Percentiles rank a stretch among this genome's conserved stretches.
phyloP scores from a whole-genome alignment of 805 yeast species.

The Kluyveromyces nonfermentans region DNA sequence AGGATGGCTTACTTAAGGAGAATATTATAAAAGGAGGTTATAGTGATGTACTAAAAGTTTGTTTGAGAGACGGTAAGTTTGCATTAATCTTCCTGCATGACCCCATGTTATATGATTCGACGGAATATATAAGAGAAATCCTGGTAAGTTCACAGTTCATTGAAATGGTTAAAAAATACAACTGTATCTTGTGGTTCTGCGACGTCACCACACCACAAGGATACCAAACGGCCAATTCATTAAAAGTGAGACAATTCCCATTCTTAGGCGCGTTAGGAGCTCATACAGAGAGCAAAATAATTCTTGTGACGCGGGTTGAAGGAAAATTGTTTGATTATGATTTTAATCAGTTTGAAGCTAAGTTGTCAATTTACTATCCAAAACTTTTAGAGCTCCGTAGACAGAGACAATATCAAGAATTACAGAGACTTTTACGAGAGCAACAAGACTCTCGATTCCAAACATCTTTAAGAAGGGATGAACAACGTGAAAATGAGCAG shows the following conservation, averaged over 20 bases:
- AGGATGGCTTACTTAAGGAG: conserved; percentile 13
- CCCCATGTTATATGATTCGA: conserved; percentile 56
- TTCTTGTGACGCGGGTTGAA: conserved; percentile 24
- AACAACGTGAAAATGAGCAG: conserved; percentile 38
- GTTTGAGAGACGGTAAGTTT: conserved; percentile 63
- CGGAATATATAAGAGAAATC: conserved; percentile 43
- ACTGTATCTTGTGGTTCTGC: conserved; percentile 79
- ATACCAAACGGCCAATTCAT: conserved; percentile 67
- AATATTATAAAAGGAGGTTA: conserved; percentile 55
- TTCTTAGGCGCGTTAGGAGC: conserved; percentile 68
- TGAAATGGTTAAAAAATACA: conserved; percentile 37
- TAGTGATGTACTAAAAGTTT: conserved; percentile 63
- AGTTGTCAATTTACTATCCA: conserved; percentile 21
- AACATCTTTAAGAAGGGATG: conserved; percentile 59
- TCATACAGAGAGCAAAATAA: conserved; percentile 36
- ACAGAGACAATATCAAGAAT: conserved; percentile 52
- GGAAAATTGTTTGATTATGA: conserved; percentile 15
- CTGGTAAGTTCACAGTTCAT: conserved; percentile 44
- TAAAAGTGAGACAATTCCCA: conserved; percentile 70
- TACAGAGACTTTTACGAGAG: conserved; percentile 47
- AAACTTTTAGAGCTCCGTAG: conserved; percentile 46
- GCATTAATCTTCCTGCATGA: conserved; percentile 66
- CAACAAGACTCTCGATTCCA: conserved; percentile 76
- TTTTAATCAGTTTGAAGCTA: conserved; percentile 11
- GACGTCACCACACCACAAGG: conserved; percentile 75